phyloP scores from a whole-genome alignment of 1,284 basidiomycete genomes.

The Cryptococcus sp. region DNA sequence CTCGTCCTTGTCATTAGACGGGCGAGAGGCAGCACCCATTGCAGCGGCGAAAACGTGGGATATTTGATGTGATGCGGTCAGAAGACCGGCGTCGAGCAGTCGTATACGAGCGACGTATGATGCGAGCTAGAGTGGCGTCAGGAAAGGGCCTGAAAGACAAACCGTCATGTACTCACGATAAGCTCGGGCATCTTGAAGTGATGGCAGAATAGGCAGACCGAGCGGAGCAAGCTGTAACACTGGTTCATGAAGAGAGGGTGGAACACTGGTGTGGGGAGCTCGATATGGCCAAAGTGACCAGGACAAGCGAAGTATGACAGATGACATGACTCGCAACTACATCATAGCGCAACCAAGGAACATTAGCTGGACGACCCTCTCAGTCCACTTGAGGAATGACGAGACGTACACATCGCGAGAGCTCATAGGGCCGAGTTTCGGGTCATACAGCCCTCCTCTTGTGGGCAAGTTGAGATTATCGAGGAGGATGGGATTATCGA shows the following conservation, averaged over 20 bases:
- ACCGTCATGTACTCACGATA: conserved; percentile 61
- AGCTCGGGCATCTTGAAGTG: conserved; percentile 79
- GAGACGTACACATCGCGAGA: conserved; percentile 79
- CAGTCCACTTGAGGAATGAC: neutral
- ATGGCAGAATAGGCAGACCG: conserved; percentile 95
- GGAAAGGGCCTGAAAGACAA: neutral
- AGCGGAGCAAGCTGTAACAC: conserved; percentile 83
- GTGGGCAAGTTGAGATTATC: conserved; percentile 94
- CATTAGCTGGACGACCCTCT: neutral
- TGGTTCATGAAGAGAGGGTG: conserved; percentile 97
- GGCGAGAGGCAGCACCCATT: conserved; percentile 48
- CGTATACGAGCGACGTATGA: conserved; percentile 85
- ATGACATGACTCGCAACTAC: conserved; percentile 89
- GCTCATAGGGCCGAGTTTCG: conserved; percentile 87
- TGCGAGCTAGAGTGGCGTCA: conserved; percentile 60
- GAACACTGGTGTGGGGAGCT: conserved; percentile 91
- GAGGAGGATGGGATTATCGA: conserved; percentile 88
- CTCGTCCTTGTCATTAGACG: conserved; percentile 51
- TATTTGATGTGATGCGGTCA: conserved; percentile 77
- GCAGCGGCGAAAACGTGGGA: conserved; percentile 61
- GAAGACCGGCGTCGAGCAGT: conserved; percentile 85
- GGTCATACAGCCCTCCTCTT: conserved; percentile 91
- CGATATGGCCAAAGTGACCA: conserved; percentile 99
- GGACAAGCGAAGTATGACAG: conserved; percentile 92
- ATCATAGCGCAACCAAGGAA: neutral